These are phyloP conservation scores for Paspalum notatum DNA, from an alignment of 176 grass and related monocot genomes.

Conservation along the genomic window DNA sequence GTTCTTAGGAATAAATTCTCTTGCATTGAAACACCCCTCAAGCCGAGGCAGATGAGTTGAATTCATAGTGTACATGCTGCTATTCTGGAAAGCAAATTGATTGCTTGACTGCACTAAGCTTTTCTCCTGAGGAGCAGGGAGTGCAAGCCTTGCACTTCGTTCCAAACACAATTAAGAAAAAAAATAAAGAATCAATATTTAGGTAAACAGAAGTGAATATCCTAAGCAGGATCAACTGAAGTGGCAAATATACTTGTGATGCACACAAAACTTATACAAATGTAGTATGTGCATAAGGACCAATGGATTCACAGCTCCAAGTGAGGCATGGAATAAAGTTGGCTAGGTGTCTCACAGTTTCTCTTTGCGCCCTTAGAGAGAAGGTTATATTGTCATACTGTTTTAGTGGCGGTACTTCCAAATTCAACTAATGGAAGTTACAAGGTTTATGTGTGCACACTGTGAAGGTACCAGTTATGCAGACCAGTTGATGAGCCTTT, in stretches of 20 bases:
- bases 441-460: background rate
- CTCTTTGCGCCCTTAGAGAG: background rate
- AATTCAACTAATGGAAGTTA: background rate
- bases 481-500: background rate
- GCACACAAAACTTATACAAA: background rate
- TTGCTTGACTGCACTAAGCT: constrained; percentile 46
- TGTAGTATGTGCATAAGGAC: constrained; percentile 11
- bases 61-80: constrained; percentile 28
- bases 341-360: background rate
- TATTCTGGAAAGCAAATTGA: constrained; percentile 46
- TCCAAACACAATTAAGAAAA: constrained; percentile 30
- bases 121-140: constrained; percentile 76
- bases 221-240: constrained; percentile 8
- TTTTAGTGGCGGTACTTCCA: constrained; percentile 2
- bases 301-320: constrained; percentile 22
- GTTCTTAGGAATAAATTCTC: constrained; percentile 41
- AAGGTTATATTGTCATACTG: constrained; percentile 16
- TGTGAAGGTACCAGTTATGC: constrained; percentile 35
- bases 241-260: background rate
- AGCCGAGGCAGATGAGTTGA: constrained; percentile 35
- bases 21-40: constrained; percentile 40
- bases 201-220: constrained; percentile 17
- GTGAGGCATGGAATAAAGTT: background rate
- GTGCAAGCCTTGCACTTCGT: constrained; percentile 74
- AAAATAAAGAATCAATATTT: constrained; percentile 27